phyloP scores from a whole-genome alignment of 2,329 filamentous ascomycete genomes.

The Helotiales sp. region DNA sequence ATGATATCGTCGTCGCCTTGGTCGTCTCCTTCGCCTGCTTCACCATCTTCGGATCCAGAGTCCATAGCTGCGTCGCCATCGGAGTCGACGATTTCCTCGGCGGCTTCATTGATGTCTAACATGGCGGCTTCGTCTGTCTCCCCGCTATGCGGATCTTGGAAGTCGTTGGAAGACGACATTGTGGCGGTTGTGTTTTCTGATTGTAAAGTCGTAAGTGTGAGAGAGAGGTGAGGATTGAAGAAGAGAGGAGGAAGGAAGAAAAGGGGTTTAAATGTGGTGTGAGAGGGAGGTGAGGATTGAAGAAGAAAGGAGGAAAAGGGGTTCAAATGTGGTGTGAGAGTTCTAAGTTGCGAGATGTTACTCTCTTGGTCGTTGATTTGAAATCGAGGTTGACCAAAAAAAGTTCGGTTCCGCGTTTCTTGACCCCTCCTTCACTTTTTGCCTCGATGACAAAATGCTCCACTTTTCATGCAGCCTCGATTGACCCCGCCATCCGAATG shows the following conservation, averaged over 20 bases:
- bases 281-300: background rate
- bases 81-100: conserved; percentile 69
- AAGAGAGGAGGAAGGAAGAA: background rate
- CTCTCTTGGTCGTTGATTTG: conserved; percentile 13
- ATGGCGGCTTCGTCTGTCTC: conserved; percentile 72
- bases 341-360: background rate
- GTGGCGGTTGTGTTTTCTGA: background rate
- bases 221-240: background rate
- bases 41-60: conserved; percentile 68
- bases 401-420: too few relatives aligned
- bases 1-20: conserved; percentile 57
- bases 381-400: conserved; percentile 14
- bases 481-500: background rate
- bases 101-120: conserved; percentile 77
- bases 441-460: conserved; percentile 23
- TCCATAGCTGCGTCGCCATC: conserved; percentile 83
- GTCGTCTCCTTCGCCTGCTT: conserved; percentile 61
- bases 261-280: background rate
- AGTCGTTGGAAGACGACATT: conserved; percentile 38
- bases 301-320: background rate
- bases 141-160: conserved; percentile 32
- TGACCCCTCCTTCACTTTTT: too few relatives aligned
- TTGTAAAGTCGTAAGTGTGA: background rate
- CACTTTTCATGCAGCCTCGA: background rate
- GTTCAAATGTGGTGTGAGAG: background rate